Evolutionary conservation across 1,139 yeast genomes (phyloP), one percentile per base, ranked within the genome.

Genomic region (Hanseniaspora sp.): DNA sequence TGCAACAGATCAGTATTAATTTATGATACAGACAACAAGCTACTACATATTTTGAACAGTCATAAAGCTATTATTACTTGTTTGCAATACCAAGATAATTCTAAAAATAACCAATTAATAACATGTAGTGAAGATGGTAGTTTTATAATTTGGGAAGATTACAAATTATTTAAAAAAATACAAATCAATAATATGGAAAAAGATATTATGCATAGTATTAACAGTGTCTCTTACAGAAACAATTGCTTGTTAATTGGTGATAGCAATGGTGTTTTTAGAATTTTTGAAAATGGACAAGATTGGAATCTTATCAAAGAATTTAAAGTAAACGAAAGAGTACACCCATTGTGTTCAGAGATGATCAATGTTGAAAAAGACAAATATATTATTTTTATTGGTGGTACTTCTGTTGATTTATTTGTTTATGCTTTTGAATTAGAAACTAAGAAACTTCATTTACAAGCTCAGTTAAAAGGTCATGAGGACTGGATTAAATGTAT

Each of bases 401-500:
- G 96, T 7, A 84, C 97, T 0, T 74, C 77, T 39, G 73, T 79
- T 35, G 70, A 73, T 33, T 66, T 90, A 6, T 78, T 73, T 59
- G 73, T 83, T 9, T 81, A 79, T 60, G 65, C 85, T 0, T 75
- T 81, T 59, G 63, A 69, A 8, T 58, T 69, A 1, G 58, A 58
- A 0, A 51, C 18, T 12, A 30, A 31, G 6, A 46, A 44, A 23
- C 28, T 51, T 12, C n/a, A 29, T 45, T 45, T 51, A 39, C 54
- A 51, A 34, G 82, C 87, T 0, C 72, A 71, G 8, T 69, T 90
- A 46, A 76, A 81, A 33, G 96, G 97, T 9, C 96, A 90, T 66
- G 96, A 88, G 68, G 96, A 90, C 67, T 90, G 97, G 97, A 76
- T 90, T 56, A 83, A 85, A 66, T 75, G 86, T 13, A 69, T 90